Percentiles rank a stretch among this genome's conserved stretches.
phyloP scores from a whole-genome alignment of 2,329 filamentous ascomycete species.

The Pseudocercospora vitis region DNA sequence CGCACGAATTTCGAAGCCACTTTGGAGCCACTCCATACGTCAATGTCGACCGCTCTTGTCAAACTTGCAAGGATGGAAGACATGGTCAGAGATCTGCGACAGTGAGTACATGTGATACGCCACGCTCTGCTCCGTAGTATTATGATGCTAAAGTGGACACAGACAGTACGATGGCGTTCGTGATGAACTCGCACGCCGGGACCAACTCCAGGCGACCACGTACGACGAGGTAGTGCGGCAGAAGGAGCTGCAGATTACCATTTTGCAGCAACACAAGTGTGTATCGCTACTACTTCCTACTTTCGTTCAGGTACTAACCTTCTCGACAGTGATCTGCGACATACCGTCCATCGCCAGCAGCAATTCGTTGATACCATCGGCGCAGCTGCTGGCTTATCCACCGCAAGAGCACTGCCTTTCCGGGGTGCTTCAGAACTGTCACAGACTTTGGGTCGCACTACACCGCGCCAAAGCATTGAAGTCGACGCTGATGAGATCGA shows the following conservation, averaged over 20 bases:
- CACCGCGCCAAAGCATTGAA: too few species aligned
- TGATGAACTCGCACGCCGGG: neutral
- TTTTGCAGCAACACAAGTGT: constrained; percentile 4
- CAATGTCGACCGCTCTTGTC: neutral
- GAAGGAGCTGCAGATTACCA: constrained; percentile 3
- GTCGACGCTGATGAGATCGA: neutral
- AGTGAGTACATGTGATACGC: too few species aligned
- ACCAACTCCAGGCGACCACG: neutral
- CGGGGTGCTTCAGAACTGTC: neutral
- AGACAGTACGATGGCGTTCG: too few species aligned
- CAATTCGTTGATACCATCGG: neutral
- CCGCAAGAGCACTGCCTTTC: neutral
- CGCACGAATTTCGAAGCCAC: neutral
- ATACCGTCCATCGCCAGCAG: constrained; percentile 4
- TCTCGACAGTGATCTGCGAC: neutral
- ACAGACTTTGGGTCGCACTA: neutral
- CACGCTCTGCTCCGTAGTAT: too few species aligned
- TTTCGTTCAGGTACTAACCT: neutral
- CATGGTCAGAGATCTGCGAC: neutral
- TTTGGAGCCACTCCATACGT: neutral
- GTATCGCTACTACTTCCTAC: neutral
- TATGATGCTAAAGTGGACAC: too few species aligned
- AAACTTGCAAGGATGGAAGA: neutral
- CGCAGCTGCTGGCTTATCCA: neutral
- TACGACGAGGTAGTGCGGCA: neutral